These are phyloP conservation scores for Tricladium varicosporioides DNA, from an alignment of 2,329 filamentous ascomycete species.

Conservation along the genomic window DNA sequence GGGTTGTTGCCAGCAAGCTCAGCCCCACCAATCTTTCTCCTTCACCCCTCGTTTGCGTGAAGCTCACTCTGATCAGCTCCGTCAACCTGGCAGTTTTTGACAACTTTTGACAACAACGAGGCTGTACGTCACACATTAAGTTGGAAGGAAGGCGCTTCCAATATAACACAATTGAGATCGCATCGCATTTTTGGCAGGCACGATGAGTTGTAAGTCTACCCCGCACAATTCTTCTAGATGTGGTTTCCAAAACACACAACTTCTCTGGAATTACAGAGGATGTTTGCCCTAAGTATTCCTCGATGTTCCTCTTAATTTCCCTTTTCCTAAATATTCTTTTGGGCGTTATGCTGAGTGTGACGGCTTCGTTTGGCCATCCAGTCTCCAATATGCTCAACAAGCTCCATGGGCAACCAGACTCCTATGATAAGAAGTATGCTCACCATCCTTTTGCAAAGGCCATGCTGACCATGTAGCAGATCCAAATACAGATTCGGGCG, in stretches of 20 bases:
- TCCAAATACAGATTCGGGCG: constrained; percentile 88
- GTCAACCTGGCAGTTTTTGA: too few relatives aligned
- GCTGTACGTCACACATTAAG: too few relatives aligned
- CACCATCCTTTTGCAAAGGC: constrained; percentile 5
- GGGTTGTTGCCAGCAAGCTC: too few relatives aligned
- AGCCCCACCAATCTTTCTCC: too few relatives aligned
- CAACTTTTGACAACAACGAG: too few relatives aligned
- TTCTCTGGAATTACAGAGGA: constrained; percentile 13
- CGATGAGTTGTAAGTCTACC: constrained; percentile 35
- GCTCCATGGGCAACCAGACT: constrained; percentile 93
- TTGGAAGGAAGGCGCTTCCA: too few relatives aligned
- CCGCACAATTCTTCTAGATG: constrained; percentile 5
- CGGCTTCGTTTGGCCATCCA: constrained; percentile 37
- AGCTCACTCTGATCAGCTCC: too few relatives aligned
- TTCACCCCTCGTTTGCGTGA: too few relatives aligned
- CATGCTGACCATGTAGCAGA: constrained; percentile 50
- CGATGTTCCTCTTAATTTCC: constrained; percentile 7
- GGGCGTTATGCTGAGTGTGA: constrained; percentile 10
- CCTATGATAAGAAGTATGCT: constrained; percentile 94
- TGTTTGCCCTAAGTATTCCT: not conserved
- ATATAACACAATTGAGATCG: too few relatives aligned
- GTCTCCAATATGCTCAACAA: constrained; percentile 91
- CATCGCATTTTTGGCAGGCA: constrained; percentile 20
- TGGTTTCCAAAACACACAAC: not conserved
- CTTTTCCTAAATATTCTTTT: constrained; percentile 5